These are phyloP conservation scores for Serendipita sp. DNA, from an alignment of 768 basidiomycete species.

Conservation along the genomic window DNA sequence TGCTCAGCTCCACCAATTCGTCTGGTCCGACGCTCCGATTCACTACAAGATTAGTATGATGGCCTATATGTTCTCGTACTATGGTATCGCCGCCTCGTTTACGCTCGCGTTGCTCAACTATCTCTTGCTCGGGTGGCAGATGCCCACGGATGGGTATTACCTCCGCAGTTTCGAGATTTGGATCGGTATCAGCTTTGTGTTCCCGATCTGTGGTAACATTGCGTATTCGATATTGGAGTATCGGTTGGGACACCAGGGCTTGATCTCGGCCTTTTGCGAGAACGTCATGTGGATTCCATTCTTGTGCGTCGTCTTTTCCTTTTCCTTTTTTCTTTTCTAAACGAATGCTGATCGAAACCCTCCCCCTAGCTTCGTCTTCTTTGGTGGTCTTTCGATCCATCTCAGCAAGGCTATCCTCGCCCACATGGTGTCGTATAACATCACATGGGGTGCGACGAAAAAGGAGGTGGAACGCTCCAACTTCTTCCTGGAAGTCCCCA, in stretches of 20 bases:
- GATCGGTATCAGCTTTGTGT: conserved; percentile 55
- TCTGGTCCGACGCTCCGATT: conserved; percentile 61
- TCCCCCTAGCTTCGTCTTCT: conserved; percentile 54
- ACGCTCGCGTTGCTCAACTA: conserved; percentile 53
- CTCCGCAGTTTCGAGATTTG: conserved; percentile 58
- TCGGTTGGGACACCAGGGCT: conserved; percentile 40
- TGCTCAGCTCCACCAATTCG: conserved; percentile 56
- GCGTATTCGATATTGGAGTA: conserved; percentile 55
- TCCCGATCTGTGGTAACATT: conserved; percentile 54
- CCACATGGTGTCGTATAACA: conserved; percentile 42
- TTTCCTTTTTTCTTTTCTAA: not conserved
- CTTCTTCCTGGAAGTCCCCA: conserved; percentile 81
- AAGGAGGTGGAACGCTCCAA: conserved; percentile 82
- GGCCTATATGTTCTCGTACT: conserved; percentile 41
- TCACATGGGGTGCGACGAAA: conserved; percentile 58
- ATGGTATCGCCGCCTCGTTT: conserved; percentile 49
- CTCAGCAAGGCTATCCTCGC: conserved; percentile 40
- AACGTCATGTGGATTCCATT: conserved; percentile 54
- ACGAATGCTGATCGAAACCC: not conserved
- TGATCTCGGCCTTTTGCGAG: conserved; percentile 36
- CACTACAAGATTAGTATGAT: conserved; percentile 75
- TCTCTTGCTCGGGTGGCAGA: conserved; percentile 43
- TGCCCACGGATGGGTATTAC: conserved; percentile 55
- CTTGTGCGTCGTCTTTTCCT: conserved; percentile 35
- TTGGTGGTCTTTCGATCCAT: conserved; percentile 58